Evolutionary conservation across 768 basidiomycete species (phyloP), one percentile per base, ranked within the genome.

Genomic region (Pleurotus platypus): DNA sequence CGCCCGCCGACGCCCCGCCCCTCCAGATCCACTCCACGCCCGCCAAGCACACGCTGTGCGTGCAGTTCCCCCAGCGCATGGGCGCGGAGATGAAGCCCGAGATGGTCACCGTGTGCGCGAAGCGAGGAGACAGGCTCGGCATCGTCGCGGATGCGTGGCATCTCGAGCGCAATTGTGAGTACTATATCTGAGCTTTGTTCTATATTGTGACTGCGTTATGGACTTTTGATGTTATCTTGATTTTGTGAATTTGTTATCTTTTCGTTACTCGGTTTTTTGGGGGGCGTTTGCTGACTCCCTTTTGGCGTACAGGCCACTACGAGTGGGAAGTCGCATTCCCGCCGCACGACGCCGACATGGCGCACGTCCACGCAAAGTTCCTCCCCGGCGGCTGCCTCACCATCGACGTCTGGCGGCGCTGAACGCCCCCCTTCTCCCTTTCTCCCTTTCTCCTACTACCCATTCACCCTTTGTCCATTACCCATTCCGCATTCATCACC

Each of bases 91-190:
- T 65, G 51, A 68, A 75, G 60, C 77, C 81, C 12, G 84, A 86
- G 64, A 86, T 86, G 84, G 81, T 86, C 24, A 86, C 83, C 3
- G 77, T 86, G 48, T 77, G 77, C 35, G 84, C 80, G 43, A 83
- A 83, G 65, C 80, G 77, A 62, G 84, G 83, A 4, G 80, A 84
- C 64, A 78, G 75, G 62, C 66, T 86, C 54, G 73, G 76, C 56
- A 75, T 86, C 13, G 76, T 84, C 20, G 84, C 84, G 18, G 83
- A 86, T 64, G 81, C 81, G 45, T 86, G 84, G 83, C 78, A 84
- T 65, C 74, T 77, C 68, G 83, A 85, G 64, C 67, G 62, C 49
- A 80, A 84, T 58, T 83, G 84, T 85, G 70, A 74, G 84, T 77
- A n/a, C n/a, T n/a, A n/a, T n/a, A n/a, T n/a, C n/a, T n/a, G n/a